Evolutionary conservation across 192 early-diverging fungal species (phyloP).

Genomic region (Cetraspora pellucida): DNA sequence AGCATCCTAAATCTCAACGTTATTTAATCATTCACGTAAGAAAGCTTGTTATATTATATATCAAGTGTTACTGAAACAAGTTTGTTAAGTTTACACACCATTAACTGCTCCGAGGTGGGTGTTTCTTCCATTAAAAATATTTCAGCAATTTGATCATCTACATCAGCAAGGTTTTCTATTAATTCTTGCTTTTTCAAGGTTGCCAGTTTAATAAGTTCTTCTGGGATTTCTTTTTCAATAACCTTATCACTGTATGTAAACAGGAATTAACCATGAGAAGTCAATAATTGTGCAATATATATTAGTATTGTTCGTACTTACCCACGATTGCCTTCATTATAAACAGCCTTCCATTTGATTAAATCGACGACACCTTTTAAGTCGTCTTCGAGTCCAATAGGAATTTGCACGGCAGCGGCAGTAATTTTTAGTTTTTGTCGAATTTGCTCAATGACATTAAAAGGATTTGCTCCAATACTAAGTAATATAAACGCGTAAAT

Average conservation of each 20-base stretch:
- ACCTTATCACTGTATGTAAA: conserved; percentile 60
- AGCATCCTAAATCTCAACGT: conserved; percentile 48
- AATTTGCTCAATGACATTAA: conserved; percentile 78
- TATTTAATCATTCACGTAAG: neutral
- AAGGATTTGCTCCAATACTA: conserved; percentile 80
- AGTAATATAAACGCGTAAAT: neutral
- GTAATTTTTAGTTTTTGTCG: conserved; percentile 76
- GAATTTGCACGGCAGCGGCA: conserved; percentile 79
- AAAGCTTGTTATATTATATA: neutral
- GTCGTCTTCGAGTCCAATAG: conserved; percentile 85
- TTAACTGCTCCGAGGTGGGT: conserved; percentile 69
- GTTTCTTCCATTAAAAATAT: conserved; percentile 77
- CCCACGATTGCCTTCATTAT: conserved; percentile 89
- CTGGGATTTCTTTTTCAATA: conserved; percentile 72
- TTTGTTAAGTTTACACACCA: conserved; percentile 34
- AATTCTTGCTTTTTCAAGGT: conserved; percentile 74
- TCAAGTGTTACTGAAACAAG: neutral
- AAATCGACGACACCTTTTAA: conserved; percentile 93
- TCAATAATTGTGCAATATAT: conserved; percentile 7
- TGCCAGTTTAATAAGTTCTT: conserved; percentile 61
- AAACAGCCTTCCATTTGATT: conserved; percentile 81
- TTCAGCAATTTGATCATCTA: conserved; percentile 83
- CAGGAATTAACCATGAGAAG: neutral
- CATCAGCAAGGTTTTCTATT: conserved; percentile 76
- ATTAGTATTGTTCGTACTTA: conserved; percentile 38